Percentiles rank a stretch among this genome's conserved stretches.
Conservation (phyloP, 2,329 filamentous ascomycete species). For the Didymella sp. region DNA sequence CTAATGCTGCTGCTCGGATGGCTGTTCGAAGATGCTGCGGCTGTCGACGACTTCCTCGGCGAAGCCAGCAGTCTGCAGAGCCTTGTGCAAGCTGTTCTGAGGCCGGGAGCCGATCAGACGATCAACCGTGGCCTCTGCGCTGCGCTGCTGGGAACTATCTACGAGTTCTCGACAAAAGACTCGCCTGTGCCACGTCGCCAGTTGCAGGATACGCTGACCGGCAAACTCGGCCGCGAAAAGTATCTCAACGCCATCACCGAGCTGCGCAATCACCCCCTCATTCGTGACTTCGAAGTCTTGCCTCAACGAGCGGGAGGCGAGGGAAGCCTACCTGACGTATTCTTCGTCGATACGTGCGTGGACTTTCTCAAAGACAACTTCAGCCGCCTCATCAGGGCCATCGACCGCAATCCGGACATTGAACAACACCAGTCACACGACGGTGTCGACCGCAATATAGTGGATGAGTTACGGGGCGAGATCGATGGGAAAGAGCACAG, state of each 20-base stretch:
- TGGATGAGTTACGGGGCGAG: conserved; percentile 82
- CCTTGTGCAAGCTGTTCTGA: conserved; percentile 74
- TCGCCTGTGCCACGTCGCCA: conserved; percentile 85
- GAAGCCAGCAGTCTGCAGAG: conserved; percentile 94
- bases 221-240: conserved; percentile 81
- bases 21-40: conserved; percentile 90
- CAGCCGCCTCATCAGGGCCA: conserved; percentile 79
- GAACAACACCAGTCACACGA: conserved; percentile 87
- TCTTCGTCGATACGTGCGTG: conserved; percentile 84
- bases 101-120: conserved; percentile 61
- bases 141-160: conserved; percentile 83
- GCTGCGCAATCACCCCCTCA: conserved; percentile 75
- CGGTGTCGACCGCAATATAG: conserved; percentile 90
- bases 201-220: conserved; percentile 77
- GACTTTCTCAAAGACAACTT: conserved; percentile 98
- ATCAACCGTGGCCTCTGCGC: conserved; percentile 84
- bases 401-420: conserved; percentile 88
- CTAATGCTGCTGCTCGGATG: conserved; percentile 87
- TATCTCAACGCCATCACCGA: conserved; percentile 84
- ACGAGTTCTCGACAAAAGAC: conserved; percentile 98
- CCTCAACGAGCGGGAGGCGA: conserved; percentile 65
- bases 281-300: conserved; percentile 89
- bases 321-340: conserved; percentile 75
- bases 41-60: conserved; percentile 88
- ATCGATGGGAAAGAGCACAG: conserved; percentile 73